Evolutionary conservation across 768 basidiomycete genomes (phyloP), one percentile per base, ranked within the genome.

Genomic region (Mycena olivaceomarginata): DNA sequence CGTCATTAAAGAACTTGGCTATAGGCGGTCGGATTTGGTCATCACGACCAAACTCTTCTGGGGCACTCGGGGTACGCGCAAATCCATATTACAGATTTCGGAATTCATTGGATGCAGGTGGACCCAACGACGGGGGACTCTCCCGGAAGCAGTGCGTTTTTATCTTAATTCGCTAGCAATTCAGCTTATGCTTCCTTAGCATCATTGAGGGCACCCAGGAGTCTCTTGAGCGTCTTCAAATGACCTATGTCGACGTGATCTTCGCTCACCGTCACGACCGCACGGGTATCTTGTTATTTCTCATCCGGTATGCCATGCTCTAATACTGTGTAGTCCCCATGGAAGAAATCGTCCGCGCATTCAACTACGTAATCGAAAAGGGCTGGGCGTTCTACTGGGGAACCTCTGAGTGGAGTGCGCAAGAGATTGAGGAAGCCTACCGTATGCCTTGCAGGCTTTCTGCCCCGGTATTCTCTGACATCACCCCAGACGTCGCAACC

Each of bases 31-130:
- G 15, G 95, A 96, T 81, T 85, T 96, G 16, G 89, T 97, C 67
- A 88, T 97, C 80, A 91, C 93, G n/a, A 97, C 96, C 72, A 96
- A 96, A 84, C 76, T 96, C 53, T 96, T 92, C 89, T 96, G 94
- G 90, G 96, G 96, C 8, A 85, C 90, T 5, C 85, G 91, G 70
- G 82, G 39, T 45, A 39, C 39, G n/a, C 39, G 43, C 8, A 20
- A 4, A 59, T 25, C 18, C 16, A 5, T 37, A 15, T 16, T 16
- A 7, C 22, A 4, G 4, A 20, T 59, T 59, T 10, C 16, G 18
- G 6, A 39, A 39, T 13, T 45, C n/a, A 31, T 15, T 43, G 12
- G 25, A 40, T 22, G 8, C 25, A 57, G 56, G 83, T 37, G 93
- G 92, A 59, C 93, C 90, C 0, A 94, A 94, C 79, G 90, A 88